These are phyloP conservation scores for Rosa chinensis DNA, from an alignment of 306 rosid genomes.

Conservation along the genomic window DNA sequence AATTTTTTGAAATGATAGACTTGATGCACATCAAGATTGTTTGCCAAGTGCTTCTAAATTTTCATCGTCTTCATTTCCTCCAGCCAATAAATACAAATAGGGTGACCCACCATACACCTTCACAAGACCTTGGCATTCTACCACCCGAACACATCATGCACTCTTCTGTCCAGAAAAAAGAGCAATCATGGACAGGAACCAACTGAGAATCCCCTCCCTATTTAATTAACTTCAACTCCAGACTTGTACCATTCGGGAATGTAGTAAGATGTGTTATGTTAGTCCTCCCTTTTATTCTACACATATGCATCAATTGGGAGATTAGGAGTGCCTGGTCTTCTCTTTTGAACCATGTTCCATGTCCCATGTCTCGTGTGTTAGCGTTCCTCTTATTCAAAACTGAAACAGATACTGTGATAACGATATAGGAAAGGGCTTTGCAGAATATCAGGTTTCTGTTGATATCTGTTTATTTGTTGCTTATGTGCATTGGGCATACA, in stretches of 20 bases:
- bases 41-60: neutral
- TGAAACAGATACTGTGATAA: neutral
- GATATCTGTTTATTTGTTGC: neutral
- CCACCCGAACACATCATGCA: neutral
- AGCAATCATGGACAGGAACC: neutral
- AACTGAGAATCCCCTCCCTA: neutral
- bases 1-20: neutral
- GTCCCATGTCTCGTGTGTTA: neutral
- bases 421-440: neutral
- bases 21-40: neutral
- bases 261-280: neutral
- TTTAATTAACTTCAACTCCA: neutral
- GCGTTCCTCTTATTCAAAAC: neutral
- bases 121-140: neutral
- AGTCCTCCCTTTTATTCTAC: neutral
- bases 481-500: neutral
- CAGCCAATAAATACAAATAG: neutral
- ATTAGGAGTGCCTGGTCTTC: neutral
- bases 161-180: neutral
- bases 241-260: neutral
- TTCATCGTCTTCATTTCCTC: neutral
- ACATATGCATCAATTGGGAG: neutral
- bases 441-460: neutral
- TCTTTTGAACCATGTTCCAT: neutral
- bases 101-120: neutral